Evolutionary conservation across 2,329 filamentous ascomycete species (phyloP).

Genomic region (Penicillium brasilianum): DNA sequence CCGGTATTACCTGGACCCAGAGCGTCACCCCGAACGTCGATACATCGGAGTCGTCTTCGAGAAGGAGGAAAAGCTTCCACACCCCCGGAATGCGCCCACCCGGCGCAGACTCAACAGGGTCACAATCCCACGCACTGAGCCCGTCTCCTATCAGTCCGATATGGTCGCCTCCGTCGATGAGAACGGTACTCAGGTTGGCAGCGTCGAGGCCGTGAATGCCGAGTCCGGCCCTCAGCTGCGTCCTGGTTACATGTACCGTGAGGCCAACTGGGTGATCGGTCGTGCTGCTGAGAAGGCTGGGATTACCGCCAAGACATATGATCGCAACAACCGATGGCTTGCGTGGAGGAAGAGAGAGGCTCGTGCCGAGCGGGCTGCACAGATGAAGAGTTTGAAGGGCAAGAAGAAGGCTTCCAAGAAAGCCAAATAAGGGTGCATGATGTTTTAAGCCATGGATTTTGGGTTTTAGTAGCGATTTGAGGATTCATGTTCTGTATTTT

Average conservation of each 20-base stretch:
- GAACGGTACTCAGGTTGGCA: slow-evolving; percentile 31
- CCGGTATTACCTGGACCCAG: slow-evolving; percentile 92
- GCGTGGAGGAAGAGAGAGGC: slow-evolving; percentile 67
- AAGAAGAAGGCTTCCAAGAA: slow-evolving; percentile 51
- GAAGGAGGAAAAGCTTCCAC: slow-evolving; percentile 78
- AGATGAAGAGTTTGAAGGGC: slow-evolving; percentile 60
- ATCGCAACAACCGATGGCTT: slow-evolving; percentile 64
- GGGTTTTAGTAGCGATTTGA: slow-evolving; percentile 36
- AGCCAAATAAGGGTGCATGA: slow-evolving; percentile 38
- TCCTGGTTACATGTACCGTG: slow-evolving; percentile 67
- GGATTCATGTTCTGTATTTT: slow-evolving; percentile 33
- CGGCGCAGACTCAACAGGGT: slow-evolving; percentile 78
- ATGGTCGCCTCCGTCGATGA: slow-evolving; percentile 33
- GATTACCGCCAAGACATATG: slow-evolving; percentile 60
- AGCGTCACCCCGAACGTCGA: slow-evolving; percentile 80
- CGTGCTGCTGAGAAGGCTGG: slow-evolving; percentile 65
- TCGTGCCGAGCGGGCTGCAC: slow-evolving; percentile 56
- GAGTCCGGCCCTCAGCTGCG: slow-evolving; percentile 47
- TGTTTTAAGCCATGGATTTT: slow-evolving; percentile 28
- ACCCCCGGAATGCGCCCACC: slow-evolving; percentile 73
- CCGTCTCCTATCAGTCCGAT: slow-evolving; percentile 29
- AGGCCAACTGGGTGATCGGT: slow-evolving; percentile 72
- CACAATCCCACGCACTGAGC: slow-evolving; percentile 49
- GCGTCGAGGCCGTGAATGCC: slow-evolving; percentile 33
- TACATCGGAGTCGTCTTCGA: slow-evolving; percentile 94